Base-by-base conservation (phyloP, 176 grass and related monocot species). In the Pontederia paniculata region DNA sequence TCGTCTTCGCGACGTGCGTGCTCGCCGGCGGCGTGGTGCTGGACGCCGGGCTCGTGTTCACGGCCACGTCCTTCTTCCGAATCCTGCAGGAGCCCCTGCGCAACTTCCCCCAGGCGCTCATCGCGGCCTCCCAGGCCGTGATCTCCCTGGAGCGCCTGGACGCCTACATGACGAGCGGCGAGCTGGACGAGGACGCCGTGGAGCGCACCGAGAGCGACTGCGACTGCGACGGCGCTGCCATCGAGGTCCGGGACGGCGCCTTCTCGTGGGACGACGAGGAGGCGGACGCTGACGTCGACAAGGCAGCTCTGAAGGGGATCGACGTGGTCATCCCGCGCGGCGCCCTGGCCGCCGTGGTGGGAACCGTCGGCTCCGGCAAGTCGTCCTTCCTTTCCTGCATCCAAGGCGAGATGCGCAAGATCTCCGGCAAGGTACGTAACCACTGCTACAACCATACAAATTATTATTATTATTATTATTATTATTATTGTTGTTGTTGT, bases 61-160 rank as follows among this genome's bases (percentile, higher is more conserved):
- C 93, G 10, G 86, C 93, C 12, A 98, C 86, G 0, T 80, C 93
- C 0, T 69, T 98, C 66, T 91, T 98, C 62, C 89, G 76, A 73
- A 84, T 98, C 10, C 69, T 98, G 1, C 86, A 98, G 78, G 93
- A 98, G 75, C 93, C 93, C 14, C 90, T 98, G 86, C 17, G 77
- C 21, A 98, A 88, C 64, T 98, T 98, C 62, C 93, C 93, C 0
- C 93, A 91, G 82, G 77, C 93, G 5, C 79, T 98, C 71, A 98
- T 91, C 76, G 80, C 86, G 63, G 86, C 75, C 10, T 91, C 93
- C 4, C 93, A 98, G 77, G 93, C 93, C 9, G 76, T 88, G 64
- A 88, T 86, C 67, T 98, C 93, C 10, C 83, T 98, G 5, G 45
- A 84, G 12, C 60, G 86, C 0, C 70, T 89, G 1, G 86, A 89